A percentile compares a stretch with the other conserved stretches of the same genome.
phyloP scores from a whole-genome alignment of 1,139 yeast genomes.

The Saccharomyces pastorianus region DNA sequence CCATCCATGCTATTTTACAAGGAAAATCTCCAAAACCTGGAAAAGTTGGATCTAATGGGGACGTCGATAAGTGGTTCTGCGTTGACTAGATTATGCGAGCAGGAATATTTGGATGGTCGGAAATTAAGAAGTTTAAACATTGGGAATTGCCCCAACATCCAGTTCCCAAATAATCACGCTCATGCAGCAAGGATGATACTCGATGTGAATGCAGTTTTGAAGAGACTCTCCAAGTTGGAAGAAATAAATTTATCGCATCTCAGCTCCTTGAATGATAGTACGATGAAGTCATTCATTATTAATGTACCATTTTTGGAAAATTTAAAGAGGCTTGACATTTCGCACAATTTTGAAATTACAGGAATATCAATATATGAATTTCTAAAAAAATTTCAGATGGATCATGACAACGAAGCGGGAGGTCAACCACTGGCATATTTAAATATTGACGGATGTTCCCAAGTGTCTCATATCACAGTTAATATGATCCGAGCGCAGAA shows the following conservation, averaged over 20 bases:
- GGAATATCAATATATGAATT: conserved; percentile 29
- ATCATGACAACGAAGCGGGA: conserved; percentile 7
- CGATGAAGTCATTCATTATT: conserved; percentile 13
- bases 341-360: conserved; percentile 25
- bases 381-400: conserved; percentile 12
- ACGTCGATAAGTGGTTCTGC: conserved; percentile 25
- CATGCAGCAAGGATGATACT: conserved; percentile 8
- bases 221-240: conserved; percentile 13
- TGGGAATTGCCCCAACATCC: conserved; percentile 26
- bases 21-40: conserved; percentile 16
- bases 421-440: conserved; percentile 17
- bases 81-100: conserved; percentile 10
- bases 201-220: conserved; percentile 11
- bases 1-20: conserved; percentile 8
- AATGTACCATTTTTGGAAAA: conserved; percentile 12
- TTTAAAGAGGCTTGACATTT: conserved; percentile 22
- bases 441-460: conserved; percentile 24
- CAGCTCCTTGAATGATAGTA: conserved; percentile 19
- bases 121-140: conserved; percentile 18
- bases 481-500: conserved; percentile 18
- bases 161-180: conserved; percentile 11
- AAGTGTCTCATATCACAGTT: conserved; percentile 26
- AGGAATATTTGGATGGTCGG: conserved; percentile 9
- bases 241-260: conserved; percentile 24
- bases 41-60: conserved; percentile 26